Percentiles rank a stretch among this genome's conserved stretches.
Evolutionary conservation across 164 flowering plant species (phyloP).

Genomic region (Piper betle): DNA sequence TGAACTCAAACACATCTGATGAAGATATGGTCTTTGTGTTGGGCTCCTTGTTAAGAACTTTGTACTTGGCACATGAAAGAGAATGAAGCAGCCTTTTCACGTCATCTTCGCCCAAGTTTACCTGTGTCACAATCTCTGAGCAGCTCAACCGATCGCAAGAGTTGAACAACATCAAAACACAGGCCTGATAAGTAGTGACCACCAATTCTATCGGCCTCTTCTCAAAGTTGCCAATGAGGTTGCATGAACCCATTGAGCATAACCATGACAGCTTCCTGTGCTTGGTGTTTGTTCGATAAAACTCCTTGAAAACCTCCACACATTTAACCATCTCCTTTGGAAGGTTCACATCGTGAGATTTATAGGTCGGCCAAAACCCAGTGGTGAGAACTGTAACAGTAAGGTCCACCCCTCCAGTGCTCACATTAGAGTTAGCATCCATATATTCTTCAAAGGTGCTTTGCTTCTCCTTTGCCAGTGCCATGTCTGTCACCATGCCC

Average conservation of each 20-base stretch:
- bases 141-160: slow-evolving; percentile 55
- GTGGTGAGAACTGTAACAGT: too few species aligned
- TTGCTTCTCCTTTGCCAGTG: too few species aligned
- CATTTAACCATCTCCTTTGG: too few species aligned
- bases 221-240: slow-evolving; percentile 71
- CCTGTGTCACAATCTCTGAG: slow-evolving; percentile 64
- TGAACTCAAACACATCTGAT: slow-evolving; percentile 66
- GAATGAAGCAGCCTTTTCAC: slow-evolving; percentile 72
- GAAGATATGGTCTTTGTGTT: slow-evolving; percentile 54
- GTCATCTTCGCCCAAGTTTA: slow-evolving; percentile 69
- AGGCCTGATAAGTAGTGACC: slow-evolving; percentile 86
- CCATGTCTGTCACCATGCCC: too few species aligned
- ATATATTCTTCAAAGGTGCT: too few species aligned
- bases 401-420: too few species aligned
- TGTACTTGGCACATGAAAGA: slow-evolving; percentile 79
- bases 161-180: slow-evolving; percentile 66
- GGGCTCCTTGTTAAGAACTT: slow-evolving; percentile 75
- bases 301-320: too few species aligned
- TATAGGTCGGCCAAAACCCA: too few species aligned
- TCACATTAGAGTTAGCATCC: too few species aligned
- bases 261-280: slow-evolving; percentile 91
- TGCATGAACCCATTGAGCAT: slow-evolving; percentile 79
- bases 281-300: too few species aligned
- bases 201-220: slow-evolving; percentile 68
- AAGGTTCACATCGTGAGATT: too few species aligned